Evolutionary conservation across 176 grass and related monocot species (phyloP).

Genomic region (Neostapfia colusana): DNA sequence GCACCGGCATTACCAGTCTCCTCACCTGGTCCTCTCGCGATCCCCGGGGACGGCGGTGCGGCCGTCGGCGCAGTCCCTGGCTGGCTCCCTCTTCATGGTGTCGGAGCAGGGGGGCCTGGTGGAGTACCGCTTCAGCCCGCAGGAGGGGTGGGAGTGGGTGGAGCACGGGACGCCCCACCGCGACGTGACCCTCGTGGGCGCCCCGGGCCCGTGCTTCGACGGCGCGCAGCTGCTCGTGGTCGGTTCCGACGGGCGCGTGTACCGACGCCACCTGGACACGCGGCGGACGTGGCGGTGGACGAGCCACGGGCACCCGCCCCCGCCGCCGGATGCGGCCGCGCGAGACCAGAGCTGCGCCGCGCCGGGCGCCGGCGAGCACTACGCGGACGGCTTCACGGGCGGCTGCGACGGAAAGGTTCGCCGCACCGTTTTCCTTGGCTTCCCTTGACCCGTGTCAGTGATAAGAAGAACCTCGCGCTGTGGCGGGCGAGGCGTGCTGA

Average conservation of each 20-base stretch:
- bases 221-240: slow-evolving; percentile 72
- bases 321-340: slow-evolving; percentile 24
- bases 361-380: slow-evolving; percentile 5
- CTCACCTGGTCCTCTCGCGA: slow-evolving; percentile 79
- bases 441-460: not conserved
- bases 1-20: slow-evolving; percentile 90
- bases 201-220: slow-evolving; percentile 78
- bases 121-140: slow-evolving; percentile 79
- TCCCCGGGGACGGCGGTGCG: slow-evolving; percentile 75
- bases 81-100: slow-evolving; percentile 84
- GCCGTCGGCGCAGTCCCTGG: slow-evolving; percentile 53
- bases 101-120: slow-evolving; percentile 78
- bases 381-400: slow-evolving; percentile 43
- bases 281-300: slow-evolving; percentile 74
- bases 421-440: not conserved
- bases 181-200: slow-evolving; percentile 62
- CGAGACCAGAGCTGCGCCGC: slow-evolving; percentile 46
- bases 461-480: not conserved
- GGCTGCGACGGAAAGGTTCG: slow-evolving; percentile 83
- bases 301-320: slow-evolving; percentile 66
- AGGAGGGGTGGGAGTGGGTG: slow-evolving; percentile 90
- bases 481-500: not conserved
- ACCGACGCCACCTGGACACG: slow-evolving; percentile 57
- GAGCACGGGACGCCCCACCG: slow-evolving; percentile 83
- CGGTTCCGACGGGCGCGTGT: slow-evolving; percentile 78